Evolutionary conservation across 2,329 filamentous ascomycete species (phyloP).

Genomic region (Thielaviopsis ethacetica): DNA sequence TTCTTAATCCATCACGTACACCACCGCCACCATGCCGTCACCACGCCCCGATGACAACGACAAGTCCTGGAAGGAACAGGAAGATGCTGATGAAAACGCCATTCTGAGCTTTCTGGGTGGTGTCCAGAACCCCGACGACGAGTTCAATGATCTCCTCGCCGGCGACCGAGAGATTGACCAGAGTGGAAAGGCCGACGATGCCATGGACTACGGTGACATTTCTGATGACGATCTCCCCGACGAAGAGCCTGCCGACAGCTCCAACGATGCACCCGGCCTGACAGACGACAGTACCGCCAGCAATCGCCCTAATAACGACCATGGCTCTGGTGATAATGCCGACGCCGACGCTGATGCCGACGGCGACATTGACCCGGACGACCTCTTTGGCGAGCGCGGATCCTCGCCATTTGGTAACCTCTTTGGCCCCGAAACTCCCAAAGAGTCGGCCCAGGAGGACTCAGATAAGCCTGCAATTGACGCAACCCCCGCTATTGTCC

Average conservation of each 20-base stretch:
- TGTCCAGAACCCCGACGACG: slow-evolving; percentile 23
- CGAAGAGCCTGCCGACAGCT: slow-evolving; percentile 40
- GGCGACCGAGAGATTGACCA: slow-evolving; percentile 36
- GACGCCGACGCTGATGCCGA: slow-evolving; percentile 39
- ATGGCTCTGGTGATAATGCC: slow-evolving; percentile 24
- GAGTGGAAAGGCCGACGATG: slow-evolving; percentile 77
- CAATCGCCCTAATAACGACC: slow-evolving; percentile 18
- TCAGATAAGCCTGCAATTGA: slow-evolving; percentile 20
- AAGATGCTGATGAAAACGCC: slow-evolving; percentile 31
- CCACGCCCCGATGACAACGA: slow-evolving; percentile 19
- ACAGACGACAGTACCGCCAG: slow-evolving; percentile 45
- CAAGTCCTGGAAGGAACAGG: slow-evolving; percentile 24
- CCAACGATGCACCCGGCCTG: slow-evolving; percentile 33
- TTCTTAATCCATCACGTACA: slow-evolving; percentile 1
- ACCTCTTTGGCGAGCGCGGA: slow-evolving; percentile 50
- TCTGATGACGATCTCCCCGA: slow-evolving; percentile 73
- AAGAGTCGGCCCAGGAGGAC: slow-evolving; percentile 18
- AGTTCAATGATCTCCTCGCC: slow-evolving; percentile 23
- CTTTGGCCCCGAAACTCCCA: slow-evolving; percentile 27
- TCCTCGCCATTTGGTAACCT: slow-evolving; percentile 30
- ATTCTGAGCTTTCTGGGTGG: slow-evolving; percentile 29
- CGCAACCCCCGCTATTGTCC: slow-evolving; percentile 5
- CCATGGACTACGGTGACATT: slow-evolving; percentile 80
- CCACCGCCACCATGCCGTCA: slow-evolving; percentile 12
- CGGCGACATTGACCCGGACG: slow-evolving; percentile 44